These are phyloP conservation scores for Dryadomyces quercivorus DNA, from an alignment of 2,329 filamentous ascomycete species.

Conservation along the genomic window DNA sequence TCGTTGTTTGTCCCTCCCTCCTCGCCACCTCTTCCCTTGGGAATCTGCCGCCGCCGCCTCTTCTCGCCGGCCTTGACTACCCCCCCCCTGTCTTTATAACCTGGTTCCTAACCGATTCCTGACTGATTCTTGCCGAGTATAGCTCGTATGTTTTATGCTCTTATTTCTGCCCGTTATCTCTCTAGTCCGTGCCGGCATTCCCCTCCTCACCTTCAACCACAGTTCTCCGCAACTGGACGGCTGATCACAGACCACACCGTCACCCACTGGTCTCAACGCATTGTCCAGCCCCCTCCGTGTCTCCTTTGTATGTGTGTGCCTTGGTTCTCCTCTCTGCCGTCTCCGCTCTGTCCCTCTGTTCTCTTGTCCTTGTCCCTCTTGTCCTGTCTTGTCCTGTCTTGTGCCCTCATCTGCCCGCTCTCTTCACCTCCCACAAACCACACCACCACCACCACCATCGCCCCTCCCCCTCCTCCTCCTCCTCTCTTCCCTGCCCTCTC, in stretches of 20 bases:
- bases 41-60: neutral
- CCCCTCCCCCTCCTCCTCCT: neutral
- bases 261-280: neutral
- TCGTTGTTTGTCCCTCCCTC: neutral
- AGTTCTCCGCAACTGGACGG: neutral
- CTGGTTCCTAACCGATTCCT: neutral
- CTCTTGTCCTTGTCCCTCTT: neutral
- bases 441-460: neutral
- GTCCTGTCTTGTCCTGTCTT: neutral
- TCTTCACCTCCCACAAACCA: neutral
- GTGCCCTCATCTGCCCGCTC: neutral
- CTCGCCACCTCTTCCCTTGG: neutral
- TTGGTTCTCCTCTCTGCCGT: neutral
- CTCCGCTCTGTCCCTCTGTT: neutral
- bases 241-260: neutral
- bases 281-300: neutral
- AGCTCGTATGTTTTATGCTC: neutral
- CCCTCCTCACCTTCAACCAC: neutral
- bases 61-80: neutral
- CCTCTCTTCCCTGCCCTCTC: neutral
- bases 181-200: neutral
- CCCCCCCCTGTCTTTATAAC: neutral
- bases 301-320: neutral
- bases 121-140: neutral
- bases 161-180: neutral